Percentiles rank a stretch among this genome's conserved stretches.
Conservation (phyloP, 2,329 filamentous ascomycete species). For the Aotearoamyces nothofagi region DNA sequence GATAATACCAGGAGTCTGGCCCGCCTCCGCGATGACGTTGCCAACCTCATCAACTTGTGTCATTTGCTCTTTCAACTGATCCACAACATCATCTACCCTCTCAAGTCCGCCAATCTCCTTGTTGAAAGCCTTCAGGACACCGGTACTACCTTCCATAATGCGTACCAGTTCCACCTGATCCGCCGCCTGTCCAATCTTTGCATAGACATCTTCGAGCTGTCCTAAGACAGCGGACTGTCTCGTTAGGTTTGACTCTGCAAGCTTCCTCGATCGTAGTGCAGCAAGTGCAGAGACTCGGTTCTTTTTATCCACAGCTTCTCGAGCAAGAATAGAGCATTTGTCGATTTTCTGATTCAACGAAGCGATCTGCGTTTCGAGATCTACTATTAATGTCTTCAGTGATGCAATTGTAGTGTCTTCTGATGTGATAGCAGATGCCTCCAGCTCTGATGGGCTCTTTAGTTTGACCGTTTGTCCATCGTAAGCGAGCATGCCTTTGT, state of each 20-base stretch:
- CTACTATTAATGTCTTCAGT: constrained; percentile 63
- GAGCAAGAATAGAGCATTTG: constrained; percentile 47
- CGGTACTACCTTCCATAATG: constrained; percentile 66
- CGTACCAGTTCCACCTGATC: constrained; percentile 73
- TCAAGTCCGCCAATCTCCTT: constrained; percentile 62
- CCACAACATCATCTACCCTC: constrained; percentile 61
- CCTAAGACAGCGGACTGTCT: constrained; percentile 57
- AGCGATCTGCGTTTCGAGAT: constrained; percentile 57
- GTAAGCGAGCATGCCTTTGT: constrained; percentile 41
- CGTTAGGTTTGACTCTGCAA: constrained; percentile 58
- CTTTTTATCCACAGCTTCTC: constrained; percentile 54
- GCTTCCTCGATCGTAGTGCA: constrained; percentile 68
- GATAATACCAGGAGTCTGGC: constrained; percentile 30
- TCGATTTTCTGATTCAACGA: constrained; percentile 53
- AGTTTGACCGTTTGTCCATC: constrained; percentile 65
- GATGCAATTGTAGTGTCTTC: constrained; percentile 75
- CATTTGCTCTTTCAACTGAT: constrained; percentile 67
- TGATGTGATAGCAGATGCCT: constrained; percentile 40
- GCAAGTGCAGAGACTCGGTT: constrained; percentile 64
- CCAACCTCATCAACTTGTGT: constrained; percentile 68
- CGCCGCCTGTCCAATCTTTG: constrained; percentile 71
- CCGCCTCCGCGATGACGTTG: constrained; percentile 53
- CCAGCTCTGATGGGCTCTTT: constrained; percentile 33
- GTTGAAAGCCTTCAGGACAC: constrained; percentile 59
- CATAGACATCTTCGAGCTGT: constrained; percentile 71